Base-by-base conservation (phyloP, 2,329 filamentous ascomycete species). In the Diaporthe citriasiana region DNA sequence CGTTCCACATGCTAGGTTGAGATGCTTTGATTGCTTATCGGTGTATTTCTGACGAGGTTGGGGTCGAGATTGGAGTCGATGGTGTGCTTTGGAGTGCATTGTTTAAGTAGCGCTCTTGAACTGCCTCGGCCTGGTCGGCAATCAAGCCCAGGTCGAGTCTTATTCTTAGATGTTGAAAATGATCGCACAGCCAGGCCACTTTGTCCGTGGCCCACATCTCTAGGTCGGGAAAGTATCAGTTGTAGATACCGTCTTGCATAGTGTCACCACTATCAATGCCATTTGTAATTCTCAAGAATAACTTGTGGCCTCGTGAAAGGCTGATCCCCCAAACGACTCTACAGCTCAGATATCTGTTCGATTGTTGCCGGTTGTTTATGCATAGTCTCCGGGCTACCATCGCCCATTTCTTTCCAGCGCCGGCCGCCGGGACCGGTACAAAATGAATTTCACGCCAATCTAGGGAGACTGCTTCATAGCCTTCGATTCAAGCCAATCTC, bases 351-450 rank as follows among this genome's bases (percentile, higher is more conserved):
- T 9, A 30, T 30, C 4, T 22, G 51, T 55, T 55, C 15, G 15
- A 7, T 55, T 33, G 51, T 55, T 55, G 25, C 51, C 17, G 17
- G 27, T 10, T 33, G 17, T 27, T 33, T 33, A 33, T 33, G 19
- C 51, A 55, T 22, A 4, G 27, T 55, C 51, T 22, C 51, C 22
- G 51, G 51, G 27, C 4, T 33, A 12, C 17, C 17, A 33, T 8
- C 51, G 10, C 51, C 51, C 51, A 55, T 55, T 55, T 55, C 51
- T 55, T 30, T 17, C 51, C 51, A 55, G 27, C 22, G 51, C 51
- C 27, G 51, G 22, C 8, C 0, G 27, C 51, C 27, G 17, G 27
- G 27, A n/a, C 51, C 51, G 19, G 51, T 6, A 4, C n/a, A 55
- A 15, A 0, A 27, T 55, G 12, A 30, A 30, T 25, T 33, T 55